phyloP scores from a whole-genome alignment of 495 filamentous ascomycete genomes.

The Aspergillus biplanus region DNA sequence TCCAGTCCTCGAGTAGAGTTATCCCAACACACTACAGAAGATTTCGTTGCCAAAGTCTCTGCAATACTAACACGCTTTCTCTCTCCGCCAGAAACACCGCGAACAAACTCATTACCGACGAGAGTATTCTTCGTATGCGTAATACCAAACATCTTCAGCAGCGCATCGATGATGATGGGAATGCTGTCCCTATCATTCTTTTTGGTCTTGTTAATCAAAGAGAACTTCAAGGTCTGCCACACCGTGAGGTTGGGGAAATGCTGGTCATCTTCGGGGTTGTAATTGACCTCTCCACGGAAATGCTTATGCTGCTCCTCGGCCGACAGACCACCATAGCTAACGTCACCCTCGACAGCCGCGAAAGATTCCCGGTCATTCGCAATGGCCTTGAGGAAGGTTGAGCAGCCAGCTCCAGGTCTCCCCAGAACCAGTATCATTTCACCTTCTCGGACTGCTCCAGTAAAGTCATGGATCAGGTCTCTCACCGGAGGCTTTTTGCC shows the following conservation, averaged over 20 bases:
- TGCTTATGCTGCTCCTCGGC: slow-evolving; percentile 67
- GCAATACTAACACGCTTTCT: slow-evolving; percentile 73
- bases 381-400: slow-evolving; percentile 77
- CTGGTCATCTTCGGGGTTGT: slow-evolving; percentile 80
- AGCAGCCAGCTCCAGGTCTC: slow-evolving; percentile 78
- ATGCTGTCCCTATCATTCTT: slow-evolving; percentile 70
- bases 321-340: slow-evolving; percentile 77
- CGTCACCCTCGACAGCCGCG: slow-evolving; percentile 69
- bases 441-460: slow-evolving; percentile 75
- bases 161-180: slow-evolving; percentile 63
- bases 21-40: slow-evolving; percentile 67
- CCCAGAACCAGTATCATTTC: slow-evolving; percentile 87
- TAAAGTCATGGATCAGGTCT: slow-evolving; percentile 75
- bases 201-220: slow-evolving; percentile 81
- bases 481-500: slow-evolving; percentile 53
- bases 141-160: slow-evolving; percentile 77
- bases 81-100: slow-evolving; percentile 74
- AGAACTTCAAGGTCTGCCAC: slow-evolving; percentile 80
- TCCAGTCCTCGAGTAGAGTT: slow-evolving; percentile 84
- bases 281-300: slow-evolving; percentile 81
- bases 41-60: slow-evolving; percentile 69
- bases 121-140: slow-evolving; percentile 79
- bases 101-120: slow-evolving; percentile 82
- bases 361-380: slow-evolving; percentile 70
- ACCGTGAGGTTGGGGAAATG: slow-evolving; percentile 81